These are phyloP conservation scores for Phytophthora pluvialis DNA, from an alignment of 352 stramenopile genomes.

Conservation along the genomic window DNA sequence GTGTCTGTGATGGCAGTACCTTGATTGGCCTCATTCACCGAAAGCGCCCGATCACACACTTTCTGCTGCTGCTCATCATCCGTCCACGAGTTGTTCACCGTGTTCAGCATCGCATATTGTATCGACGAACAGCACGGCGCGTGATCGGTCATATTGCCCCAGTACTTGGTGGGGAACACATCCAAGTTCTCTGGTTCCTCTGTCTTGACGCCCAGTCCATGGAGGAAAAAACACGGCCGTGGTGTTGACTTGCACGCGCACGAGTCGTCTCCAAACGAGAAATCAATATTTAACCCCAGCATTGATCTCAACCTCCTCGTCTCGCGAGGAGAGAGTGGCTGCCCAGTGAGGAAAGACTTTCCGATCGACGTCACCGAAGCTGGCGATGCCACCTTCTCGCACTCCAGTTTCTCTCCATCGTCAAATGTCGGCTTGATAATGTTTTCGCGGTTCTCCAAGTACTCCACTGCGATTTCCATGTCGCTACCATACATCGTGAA, in stretches of 20 bases:
- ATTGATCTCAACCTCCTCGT: constrained; percentile 12
- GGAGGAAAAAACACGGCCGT: constrained; percentile 37
- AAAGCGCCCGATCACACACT: constrained; percentile 33
- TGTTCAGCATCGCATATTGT: constrained; percentile 44
- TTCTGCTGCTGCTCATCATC: constrained; percentile 37
- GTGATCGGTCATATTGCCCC: constrained; percentile 42
- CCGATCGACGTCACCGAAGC: constrained; percentile 24
- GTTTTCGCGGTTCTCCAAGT: constrained; percentile 9
- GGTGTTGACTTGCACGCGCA: constrained; percentile 26
- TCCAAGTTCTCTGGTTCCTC: constrained; percentile 37
- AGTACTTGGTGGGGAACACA: constrained; percentile 36
- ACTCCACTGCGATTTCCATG: constrained; percentile 41
- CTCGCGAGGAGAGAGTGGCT: neutral
- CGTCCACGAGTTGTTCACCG: constrained; percentile 40
- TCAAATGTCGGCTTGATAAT: constrained; percentile 22
- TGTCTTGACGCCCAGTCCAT: constrained; percentile 42
- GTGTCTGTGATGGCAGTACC: constrained; percentile 24
- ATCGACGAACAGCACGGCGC: constrained; percentile 40
- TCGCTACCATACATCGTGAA: constrained; percentile 38
- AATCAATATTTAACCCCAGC: no score
- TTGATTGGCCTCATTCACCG: constrained; percentile 25
- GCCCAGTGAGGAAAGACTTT: constrained; percentile 31
- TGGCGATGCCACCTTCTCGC: constrained; percentile 13
- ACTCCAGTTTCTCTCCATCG: constrained; percentile 13
- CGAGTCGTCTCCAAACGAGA: constrained; percentile 8